Conservation (phyloP, 345 rosid genomes). For the Rhodamnia rubescens region DNA sequence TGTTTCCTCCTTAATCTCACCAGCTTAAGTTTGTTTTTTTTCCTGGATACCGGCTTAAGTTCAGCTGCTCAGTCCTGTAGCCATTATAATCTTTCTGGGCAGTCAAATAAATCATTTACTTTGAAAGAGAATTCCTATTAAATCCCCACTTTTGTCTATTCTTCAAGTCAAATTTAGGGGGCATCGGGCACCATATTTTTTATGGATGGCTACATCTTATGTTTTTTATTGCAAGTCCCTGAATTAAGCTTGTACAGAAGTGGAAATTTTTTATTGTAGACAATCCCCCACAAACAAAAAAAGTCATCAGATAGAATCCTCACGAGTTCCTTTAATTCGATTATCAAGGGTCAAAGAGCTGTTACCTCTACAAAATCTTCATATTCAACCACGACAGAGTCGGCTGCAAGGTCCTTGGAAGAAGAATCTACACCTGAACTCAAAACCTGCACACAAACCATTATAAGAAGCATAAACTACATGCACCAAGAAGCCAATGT, state of each 20-base stretch:
- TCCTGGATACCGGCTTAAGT: not conserved
- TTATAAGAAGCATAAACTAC: not conserved
- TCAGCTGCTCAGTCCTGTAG: not conserved
- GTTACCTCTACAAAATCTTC: constrained; percentile 73
- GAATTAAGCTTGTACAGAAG: not conserved
- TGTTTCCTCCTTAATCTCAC: not conserved
- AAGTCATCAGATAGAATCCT: not conserved
- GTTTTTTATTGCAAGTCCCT: not conserved
- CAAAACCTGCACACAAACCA: constrained; percentile 35
- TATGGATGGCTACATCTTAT: not conserved
- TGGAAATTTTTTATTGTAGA: not conserved
- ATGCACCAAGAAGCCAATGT: not conserved
- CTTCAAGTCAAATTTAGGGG: not conserved
- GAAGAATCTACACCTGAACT: constrained; percentile 31
- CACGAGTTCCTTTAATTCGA: not conserved
- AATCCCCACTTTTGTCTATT: not conserved
- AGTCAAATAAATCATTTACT: not conserved
- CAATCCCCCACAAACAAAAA: not conserved
- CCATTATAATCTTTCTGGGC: not conserved
- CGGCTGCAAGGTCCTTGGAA: constrained; percentile 27
- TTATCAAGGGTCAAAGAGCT: not conserved
- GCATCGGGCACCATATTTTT: not conserved
- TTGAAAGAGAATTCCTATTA: not conserved
- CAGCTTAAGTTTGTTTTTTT: not conserved
- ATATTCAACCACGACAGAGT: constrained; percentile 55